Evolutionary conservation across 164 flowering plant species (phyloP), one percentile per base, ranked within the genome.

Genomic region (Euptelea pleiosperma): DNA sequence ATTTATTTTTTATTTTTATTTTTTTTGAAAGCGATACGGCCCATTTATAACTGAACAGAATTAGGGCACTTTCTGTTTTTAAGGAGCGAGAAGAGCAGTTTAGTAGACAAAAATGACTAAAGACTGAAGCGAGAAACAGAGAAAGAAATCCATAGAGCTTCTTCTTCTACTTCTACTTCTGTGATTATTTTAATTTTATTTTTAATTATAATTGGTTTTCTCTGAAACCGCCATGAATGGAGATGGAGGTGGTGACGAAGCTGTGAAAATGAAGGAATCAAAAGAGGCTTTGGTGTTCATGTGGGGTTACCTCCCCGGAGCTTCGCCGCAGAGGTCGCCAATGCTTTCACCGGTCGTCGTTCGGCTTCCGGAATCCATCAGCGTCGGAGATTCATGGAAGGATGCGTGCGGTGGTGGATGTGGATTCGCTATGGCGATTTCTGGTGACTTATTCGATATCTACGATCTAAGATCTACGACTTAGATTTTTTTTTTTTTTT

Each of bases 251-350:
- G 55, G 21, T 4, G 77, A 48, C 56, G 70, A 55, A 21, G 42
- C 30, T 16, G 58, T 21, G 37, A 59, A 58, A 50, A 62, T 57
- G 73, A 65, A 59, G 33, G 60, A 45, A 36, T 62, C 21, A 18
- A 72, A 50, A 40, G 75, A 77, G 67, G 65, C 46, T 8, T 6
- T 65, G 65, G 95, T 87, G 40, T 80, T 62, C 45, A 87, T 94
- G 97, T 91, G 96, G 85, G 99, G 99, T 1, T 94, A 91, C 53
- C 70, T 94, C 3, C 99, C 99, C 1, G 97, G 97, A 57, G 95
- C 93, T 29, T 41, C 77, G 54, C 88, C 91, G 42, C 91, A 85
- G 73, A 58, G 93, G 60, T 51, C 93, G 63, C 99, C 97, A 50
- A 41, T 94, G 19, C 54, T 80, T n/a, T 80, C 90, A 7, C 99